Percentiles rank a stretch among this genome's conserved stretches.
phyloP scores from a whole-genome alignment of 2,329 filamentous ascomycete genomes.

The Thielaviopsis populi region DNA sequence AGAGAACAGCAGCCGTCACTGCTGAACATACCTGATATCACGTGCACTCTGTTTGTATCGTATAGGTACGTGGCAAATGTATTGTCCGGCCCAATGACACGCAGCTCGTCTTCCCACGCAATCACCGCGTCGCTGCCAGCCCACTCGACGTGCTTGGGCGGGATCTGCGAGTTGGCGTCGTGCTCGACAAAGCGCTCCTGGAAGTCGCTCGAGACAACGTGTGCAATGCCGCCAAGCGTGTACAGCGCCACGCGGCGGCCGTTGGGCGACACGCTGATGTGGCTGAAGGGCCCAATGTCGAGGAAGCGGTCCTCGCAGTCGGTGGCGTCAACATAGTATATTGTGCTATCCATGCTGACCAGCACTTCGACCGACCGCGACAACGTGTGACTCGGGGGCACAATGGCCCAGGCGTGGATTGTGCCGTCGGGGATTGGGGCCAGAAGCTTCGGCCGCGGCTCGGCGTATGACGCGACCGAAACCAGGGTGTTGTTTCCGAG shows the following conservation, averaged over 20 bases:
- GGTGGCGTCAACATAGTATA: slow-evolving; percentile 73
- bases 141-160: slow-evolving; percentile 83
- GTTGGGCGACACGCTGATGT: slow-evolving; percentile 82
- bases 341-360: slow-evolving; percentile 66
- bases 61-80: slow-evolving; percentile 70
- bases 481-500: slow-evolving; percentile 78
- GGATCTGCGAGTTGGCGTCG: slow-evolving; percentile 69
- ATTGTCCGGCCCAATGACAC: slow-evolving; percentile 75
- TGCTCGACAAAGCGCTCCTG: slow-evolving; percentile 86
- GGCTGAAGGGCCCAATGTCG: slow-evolving; percentile 81
- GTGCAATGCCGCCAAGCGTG: slow-evolving; percentile 67
- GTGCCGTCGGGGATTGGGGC: slow-evolving; percentile 61
- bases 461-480: slow-evolving; percentile 75
- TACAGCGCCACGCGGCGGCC: slow-evolving; percentile 81
- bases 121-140: slow-evolving; percentile 91
- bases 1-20: slow-evolving; percentile 14
- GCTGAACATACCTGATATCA: slow-evolving; percentile 53
- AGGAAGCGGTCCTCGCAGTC: slow-evolving; percentile 85
- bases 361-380: slow-evolving; percentile 89
- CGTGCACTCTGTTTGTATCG: slow-evolving; percentile 74
- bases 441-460: slow-evolving; percentile 74
- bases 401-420: slow-evolving; percentile 77
- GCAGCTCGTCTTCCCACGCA: slow-evolving; percentile 95
- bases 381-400: slow-evolving; percentile 74
- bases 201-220: slow-evolving; percentile 91